A percentile compares a stretch with the other conserved stretches of the same genome.
phyloP scores from a whole-genome alignment of 441 rosid genomes.

The Gossypium gossypioides region DNA sequence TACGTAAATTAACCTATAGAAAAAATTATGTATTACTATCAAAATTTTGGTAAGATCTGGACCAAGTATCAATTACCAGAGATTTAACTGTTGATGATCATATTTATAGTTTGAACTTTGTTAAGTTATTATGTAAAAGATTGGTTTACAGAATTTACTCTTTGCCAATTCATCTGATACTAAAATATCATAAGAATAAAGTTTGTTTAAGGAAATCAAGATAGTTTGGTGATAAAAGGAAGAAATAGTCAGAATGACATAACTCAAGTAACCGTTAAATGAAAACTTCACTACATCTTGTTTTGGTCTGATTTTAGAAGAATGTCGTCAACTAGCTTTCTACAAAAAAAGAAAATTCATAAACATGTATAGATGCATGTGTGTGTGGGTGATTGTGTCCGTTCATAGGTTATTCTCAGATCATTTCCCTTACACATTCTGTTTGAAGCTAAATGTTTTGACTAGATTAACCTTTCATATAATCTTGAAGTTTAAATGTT shows the following conservation, averaged over 20 bases:
- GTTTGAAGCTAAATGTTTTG: slow-evolving; percentile 4
- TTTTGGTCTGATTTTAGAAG: not conserved
- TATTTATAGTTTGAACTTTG: not conserved
- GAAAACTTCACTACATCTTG: not conserved
- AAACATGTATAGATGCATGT: not conserved
- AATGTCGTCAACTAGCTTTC: slow-evolving; percentile 4
- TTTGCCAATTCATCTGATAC: not conserved
- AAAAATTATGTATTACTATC: not conserved
- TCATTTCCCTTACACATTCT: not conserved
- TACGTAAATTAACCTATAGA: not conserved
- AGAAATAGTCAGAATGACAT: not conserved
- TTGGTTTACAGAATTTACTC: not conserved
- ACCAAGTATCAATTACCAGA: not conserved
- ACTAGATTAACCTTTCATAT: not conserved
- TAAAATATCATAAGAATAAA: not conserved
- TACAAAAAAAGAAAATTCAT: not conserved
- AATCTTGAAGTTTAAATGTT: not conserved
- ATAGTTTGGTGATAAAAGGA: not conserved
- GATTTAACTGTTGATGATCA: not conserved
- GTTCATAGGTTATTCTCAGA: slow-evolving; percentile 3
- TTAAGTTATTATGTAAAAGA: not conserved
- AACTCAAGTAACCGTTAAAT: not conserved
- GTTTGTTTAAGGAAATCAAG: not conserved
- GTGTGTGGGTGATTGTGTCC: not conserved
- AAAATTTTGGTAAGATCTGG: not conserved